phyloP scores from a whole-genome alignment of 1,284 basidiomycete genomes.

The Fomitiporia mediterranea region DNA sequence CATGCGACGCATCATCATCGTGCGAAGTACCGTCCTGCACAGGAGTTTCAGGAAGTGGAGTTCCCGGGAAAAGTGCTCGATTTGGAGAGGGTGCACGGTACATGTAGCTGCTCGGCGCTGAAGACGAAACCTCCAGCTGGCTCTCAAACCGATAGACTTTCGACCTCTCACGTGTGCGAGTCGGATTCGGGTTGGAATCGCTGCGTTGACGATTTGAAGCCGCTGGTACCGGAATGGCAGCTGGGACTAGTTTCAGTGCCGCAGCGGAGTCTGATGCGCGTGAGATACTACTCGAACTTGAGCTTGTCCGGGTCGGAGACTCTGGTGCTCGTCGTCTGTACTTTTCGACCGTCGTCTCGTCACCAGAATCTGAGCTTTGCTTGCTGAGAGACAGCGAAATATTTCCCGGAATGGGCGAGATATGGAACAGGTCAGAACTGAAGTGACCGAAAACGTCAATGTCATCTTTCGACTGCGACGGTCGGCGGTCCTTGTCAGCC shows the following conservation, averaged over 20 bases:
- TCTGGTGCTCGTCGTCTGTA: conserved; percentile 2
- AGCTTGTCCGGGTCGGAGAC: conserved; percentile 7
- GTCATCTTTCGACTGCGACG: neutral
- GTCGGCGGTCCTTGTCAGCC: neutral
- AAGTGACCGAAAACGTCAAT: conserved; percentile 10
- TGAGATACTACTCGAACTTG: conserved; percentile 14
- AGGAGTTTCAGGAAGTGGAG: neutral
- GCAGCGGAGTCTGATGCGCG: conserved; percentile 16
- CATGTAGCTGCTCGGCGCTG: conserved; percentile 18
- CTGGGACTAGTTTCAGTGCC: conserved; percentile 1
- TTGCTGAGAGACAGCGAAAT: neutral
- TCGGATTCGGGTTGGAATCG: conserved; percentile 13
- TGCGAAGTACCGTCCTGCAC: neutral
- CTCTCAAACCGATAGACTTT: neutral
- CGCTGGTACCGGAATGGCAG: neutral
- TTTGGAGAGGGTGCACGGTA: conserved; percentile 3
- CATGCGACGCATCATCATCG: neutral
- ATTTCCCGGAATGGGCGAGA: conserved; percentile 8
- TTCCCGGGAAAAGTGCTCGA: conserved; percentile 7
- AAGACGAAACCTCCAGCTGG: conserved; percentile 10
- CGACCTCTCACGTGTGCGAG: neutral
- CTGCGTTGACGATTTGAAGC: conserved; percentile 6
- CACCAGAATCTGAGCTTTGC: neutral
- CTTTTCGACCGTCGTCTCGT: conserved; percentile 1
- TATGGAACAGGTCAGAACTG: conserved; percentile 6